Evolutionary conservation across 345 rosid genomes (phyloP).

Genomic region (Hirschfeldia incana): DNA sequence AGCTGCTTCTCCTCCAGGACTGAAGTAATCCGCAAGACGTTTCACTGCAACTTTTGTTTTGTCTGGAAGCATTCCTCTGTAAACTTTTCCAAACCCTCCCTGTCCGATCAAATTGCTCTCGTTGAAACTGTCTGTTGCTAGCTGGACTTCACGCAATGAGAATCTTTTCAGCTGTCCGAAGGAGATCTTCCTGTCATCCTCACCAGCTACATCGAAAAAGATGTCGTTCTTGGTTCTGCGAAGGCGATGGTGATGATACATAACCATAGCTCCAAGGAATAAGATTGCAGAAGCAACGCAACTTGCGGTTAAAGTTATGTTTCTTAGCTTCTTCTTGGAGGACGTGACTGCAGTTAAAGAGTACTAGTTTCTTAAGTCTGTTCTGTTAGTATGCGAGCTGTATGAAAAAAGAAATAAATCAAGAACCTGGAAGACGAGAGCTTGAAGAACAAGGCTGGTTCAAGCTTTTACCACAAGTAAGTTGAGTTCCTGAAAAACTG

Average conservation of each 20-base stretch:
- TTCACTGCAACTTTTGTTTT: constrained; percentile 76
- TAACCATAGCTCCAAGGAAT: constrained; percentile 49
- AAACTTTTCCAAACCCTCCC: constrained; percentile 95
- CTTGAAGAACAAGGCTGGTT: constrained; percentile 67
- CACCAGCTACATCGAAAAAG: constrained; percentile 84
- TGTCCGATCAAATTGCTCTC: constrained; percentile 79
- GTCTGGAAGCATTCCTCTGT: constrained; percentile 81
- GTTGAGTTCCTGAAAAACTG: constrained; percentile 75
- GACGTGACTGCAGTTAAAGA: constrained; percentile 50
- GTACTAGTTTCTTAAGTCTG: not conserved
- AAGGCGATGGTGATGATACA: constrained; percentile 48
- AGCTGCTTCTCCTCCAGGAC: constrained; percentile 89
- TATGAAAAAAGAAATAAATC: constrained; percentile 9
- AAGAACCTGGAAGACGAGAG: constrained; percentile 59
- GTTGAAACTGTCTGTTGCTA: constrained; percentile 82
- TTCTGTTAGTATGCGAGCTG: constrained; percentile 5
- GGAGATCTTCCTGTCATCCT: constrained; percentile 65
- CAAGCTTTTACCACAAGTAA: constrained; percentile 66
- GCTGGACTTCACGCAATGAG: constrained; percentile 73
- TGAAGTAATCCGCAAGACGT: constrained; percentile 70
- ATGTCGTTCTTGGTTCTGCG: constrained; percentile 48
- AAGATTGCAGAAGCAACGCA: constrained; percentile 59
- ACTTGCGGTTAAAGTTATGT: constrained; percentile 50
- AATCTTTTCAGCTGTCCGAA: constrained; percentile 74
- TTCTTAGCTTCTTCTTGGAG: constrained; percentile 59